Conservation (phyloP, 352 stramenopile species). For the Peronospora belbahrii region DNA sequence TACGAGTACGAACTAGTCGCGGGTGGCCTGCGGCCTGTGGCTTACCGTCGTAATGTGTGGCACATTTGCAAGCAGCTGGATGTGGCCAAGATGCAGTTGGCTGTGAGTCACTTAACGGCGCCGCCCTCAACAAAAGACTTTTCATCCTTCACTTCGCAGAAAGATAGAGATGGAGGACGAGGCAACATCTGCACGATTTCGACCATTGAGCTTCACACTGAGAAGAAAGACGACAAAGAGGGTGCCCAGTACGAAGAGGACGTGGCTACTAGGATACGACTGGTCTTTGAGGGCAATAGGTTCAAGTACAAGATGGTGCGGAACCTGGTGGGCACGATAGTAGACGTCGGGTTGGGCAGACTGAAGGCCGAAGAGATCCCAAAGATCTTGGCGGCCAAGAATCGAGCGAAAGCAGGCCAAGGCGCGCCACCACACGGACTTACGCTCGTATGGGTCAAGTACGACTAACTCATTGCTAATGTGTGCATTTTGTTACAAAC, state of each 20-base stretch:
- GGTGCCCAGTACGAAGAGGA: constrained; percentile 24
- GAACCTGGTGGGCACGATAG: constrained; percentile 70
- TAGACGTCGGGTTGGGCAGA: constrained; percentile 59
- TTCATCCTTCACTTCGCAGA: constrained; percentile 57
- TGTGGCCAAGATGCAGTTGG: constrained; percentile 40
- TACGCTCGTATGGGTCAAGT: constrained; percentile 38
- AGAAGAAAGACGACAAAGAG: constrained; percentile 5
- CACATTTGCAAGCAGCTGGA: constrained; percentile 51
- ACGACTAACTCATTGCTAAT: constrained; percentile 14
- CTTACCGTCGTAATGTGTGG: constrained; percentile 48
- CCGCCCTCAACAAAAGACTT: constrained; percentile 45
- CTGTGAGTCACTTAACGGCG: constrained; percentile 25
- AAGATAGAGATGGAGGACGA: constrained; percentile 29
- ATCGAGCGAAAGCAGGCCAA: constrained; percentile 47
- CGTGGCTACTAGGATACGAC: constrained; percentile 24
- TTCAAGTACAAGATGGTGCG: constrained; percentile 86
- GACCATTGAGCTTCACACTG: constrained; percentile 27
- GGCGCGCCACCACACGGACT: constrained; percentile 62
- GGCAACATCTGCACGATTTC: constrained; percentile 48
- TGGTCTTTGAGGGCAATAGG: constrained; percentile 57
- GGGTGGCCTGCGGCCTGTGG: constrained; percentile 42
- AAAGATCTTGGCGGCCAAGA: constrained; percentile 40
- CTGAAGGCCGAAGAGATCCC: constrained; percentile 34
- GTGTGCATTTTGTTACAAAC: constrained; percentile 12
- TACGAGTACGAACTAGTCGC: constrained; percentile 61